phyloP scores from a whole-genome alignment of 768 basidiomycete genomes.

The Pilatotrama ljubarskyi region DNA sequence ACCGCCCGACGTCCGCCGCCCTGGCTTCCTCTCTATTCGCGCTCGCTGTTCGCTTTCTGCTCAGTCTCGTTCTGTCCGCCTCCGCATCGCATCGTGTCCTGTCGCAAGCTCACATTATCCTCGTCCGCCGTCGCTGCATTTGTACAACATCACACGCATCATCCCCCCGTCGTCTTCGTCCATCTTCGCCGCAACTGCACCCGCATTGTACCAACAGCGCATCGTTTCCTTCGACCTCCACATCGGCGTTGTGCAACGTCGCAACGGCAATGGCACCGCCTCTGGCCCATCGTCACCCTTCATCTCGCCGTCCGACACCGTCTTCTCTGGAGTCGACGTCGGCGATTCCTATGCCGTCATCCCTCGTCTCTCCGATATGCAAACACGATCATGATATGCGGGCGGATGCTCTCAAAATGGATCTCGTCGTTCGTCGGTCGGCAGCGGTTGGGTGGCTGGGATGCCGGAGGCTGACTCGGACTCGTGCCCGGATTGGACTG shows the following conservation, averaged over 20 bases:
- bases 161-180: neutral
- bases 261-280: too few species aligned
- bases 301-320: too few species aligned
- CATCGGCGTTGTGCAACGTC: neutral
- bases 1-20: neutral
- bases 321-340: neutral
- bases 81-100: neutral
- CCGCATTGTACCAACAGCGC: slow-evolving; percentile 13
- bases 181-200: neutral
- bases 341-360: neutral
- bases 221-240: neutral
- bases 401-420: neutral
- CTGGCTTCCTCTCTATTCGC: neutral
- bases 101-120: neutral
- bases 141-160: neutral
- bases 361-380: neutral
- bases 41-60: slow-evolving; percentile 11
- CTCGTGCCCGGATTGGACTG: too few species aligned
- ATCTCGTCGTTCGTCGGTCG: neutral
- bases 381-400: slow-evolving; percentile 6
- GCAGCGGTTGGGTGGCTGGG: too few species aligned
- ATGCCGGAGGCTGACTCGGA: too few species aligned
- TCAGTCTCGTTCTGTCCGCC: neutral
- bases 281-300: neutral
- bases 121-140: neutral